Evolutionary conservation across 108 stramenopile genomes (phyloP), one percentile per base, ranked within the genome.

Genomic region (Skeletonema tropicum): DNA sequence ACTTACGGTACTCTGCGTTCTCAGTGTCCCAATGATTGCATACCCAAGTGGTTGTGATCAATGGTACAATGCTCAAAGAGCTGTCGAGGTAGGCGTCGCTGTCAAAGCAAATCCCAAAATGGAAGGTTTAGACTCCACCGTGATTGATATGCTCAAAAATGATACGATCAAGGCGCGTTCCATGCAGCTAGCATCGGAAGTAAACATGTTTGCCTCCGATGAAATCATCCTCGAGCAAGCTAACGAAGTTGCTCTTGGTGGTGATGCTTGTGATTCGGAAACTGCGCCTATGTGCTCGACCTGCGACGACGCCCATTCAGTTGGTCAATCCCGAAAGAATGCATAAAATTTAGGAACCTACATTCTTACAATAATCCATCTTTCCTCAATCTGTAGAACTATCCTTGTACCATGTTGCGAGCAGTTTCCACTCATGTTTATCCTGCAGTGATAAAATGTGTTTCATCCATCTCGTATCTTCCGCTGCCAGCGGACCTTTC

Each of bases 401-500:
- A 55, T 45, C 42, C 0, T 45, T 33, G 31, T 42, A 66, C 73
- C 73, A 74, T 29, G 64, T 39, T 4, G 36, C 63, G 25, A 65
- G 19, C 55, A 31, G 7, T 41, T 17, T 67, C 77, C 77, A 79
- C 9, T 48, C 52, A 30, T 39, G 42, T 13, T 60, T 52, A 19
- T 58, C 38, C 10, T 68, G 31, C 19, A 31, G 66, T 2, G 14
- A 36, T 33, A 33, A 12, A 10, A 83, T 67, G 60, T 66, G 68
- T n/a, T 80, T 36, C 15, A 84, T 48, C 87, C 87, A 88, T 48
- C 79, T 70, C 11, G 31, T 10, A 29, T 88, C 87, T 26, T 76
- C 68, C 9, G 67, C 48, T 17, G 61, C 65, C 17, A 88, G 42
- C 6, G n/a, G 25, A 32, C 64, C 75, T 41, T 64, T 73, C 69